Evolutionary conservation across 1,284 basidiomycete species (phyloP).

Genomic region (Malassezia furfur): DNA sequence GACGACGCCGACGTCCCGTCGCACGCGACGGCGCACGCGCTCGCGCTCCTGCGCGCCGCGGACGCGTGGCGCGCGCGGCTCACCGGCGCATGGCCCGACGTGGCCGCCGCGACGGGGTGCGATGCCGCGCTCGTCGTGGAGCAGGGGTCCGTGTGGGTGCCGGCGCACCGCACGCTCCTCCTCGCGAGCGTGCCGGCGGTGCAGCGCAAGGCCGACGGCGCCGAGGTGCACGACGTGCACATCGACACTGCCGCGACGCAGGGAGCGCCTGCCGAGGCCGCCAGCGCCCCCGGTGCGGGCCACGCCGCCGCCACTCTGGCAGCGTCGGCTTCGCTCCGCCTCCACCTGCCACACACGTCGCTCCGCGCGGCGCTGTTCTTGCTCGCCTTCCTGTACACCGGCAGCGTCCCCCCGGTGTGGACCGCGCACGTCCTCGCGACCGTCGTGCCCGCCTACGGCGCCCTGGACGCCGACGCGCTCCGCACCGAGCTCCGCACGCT

Average conservation of each 20-base stretch:
- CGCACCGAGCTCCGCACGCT: constrained; percentile 57
- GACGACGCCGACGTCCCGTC: neutral
- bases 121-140: constrained; percentile 56
- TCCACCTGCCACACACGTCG: constrained; percentile 50
- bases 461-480: constrained; percentile 57
- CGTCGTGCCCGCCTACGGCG: constrained; percentile 54
- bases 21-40: constrained; percentile 3
- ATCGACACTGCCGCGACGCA: constrained; percentile 25
- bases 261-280: no score
- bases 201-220: constrained; percentile 15
- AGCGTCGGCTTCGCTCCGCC: neutral
- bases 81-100: neutral
- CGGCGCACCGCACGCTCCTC: constrained; percentile 59
- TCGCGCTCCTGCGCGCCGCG: neutral
- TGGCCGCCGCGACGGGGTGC: constrained; percentile 52
- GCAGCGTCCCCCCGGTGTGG: constrained; percentile 73
- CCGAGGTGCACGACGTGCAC: neutral
- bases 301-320: neutral
- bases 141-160: constrained; percentile 51
- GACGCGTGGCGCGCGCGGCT: neutral
- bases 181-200: constrained; percentile 58
- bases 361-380: constrained; percentile 64
- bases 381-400: constrained; percentile 77
- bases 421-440: constrained; percentile 61
- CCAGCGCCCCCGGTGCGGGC: constrained; percentile 58